Base-by-base conservation (phyloP, 2,329 filamentous ascomycete species). In the Exophiala viscosa region DNA sequence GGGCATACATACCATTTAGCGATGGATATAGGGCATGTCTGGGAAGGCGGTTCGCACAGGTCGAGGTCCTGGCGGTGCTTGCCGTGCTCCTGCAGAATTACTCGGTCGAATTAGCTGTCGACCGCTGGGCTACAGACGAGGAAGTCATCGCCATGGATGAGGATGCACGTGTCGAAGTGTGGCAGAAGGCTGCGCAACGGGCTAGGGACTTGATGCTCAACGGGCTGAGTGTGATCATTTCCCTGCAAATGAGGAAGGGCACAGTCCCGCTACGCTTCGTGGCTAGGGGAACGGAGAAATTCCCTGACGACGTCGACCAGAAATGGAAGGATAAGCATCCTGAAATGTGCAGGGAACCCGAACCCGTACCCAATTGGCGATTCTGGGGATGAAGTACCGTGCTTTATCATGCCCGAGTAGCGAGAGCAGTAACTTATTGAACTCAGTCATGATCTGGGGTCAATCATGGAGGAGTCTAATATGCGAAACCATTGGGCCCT, bases 41-140 rank as follows among this genome's bases (percentile, higher is more conserved):
- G 17, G 79, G 80, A 14, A 69, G 77, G 63, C 72, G 78, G 6
- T 81, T 81, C 61, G 78, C 78, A 2, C 78, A 81, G 64, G 75
- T 80, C 33, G 79, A 82, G 65, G 71, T 81, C n/a, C 65, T 81
- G 5, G 76, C 76, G 2, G 76, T 74, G 2, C 62, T 82, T 5
- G 77, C 78, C 0, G 70, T 76, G 5, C 71, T 82, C 17, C 79
- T 80, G 64, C 70, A 72, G 43, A 68, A 77, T 41, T 82, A 86
- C 65, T 86, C 80, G 64, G 73, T 90, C 4, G 87, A 91, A 72
- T 74, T 90, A 52, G 85, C 82, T 2, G 83, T 88, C 7, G 79
- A 83, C 50, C 76, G 80, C 52, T 82, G 76, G 73, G 77, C 75
- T 32, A 73, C 58, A 23, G 78, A 80, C 57, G 75, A 76, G 28